Evolutionary conservation across 2,329 filamentous ascomycete species (phyloP), one percentile per base, ranked within the genome.

Genomic region (Aureobasidium lini): DNA sequence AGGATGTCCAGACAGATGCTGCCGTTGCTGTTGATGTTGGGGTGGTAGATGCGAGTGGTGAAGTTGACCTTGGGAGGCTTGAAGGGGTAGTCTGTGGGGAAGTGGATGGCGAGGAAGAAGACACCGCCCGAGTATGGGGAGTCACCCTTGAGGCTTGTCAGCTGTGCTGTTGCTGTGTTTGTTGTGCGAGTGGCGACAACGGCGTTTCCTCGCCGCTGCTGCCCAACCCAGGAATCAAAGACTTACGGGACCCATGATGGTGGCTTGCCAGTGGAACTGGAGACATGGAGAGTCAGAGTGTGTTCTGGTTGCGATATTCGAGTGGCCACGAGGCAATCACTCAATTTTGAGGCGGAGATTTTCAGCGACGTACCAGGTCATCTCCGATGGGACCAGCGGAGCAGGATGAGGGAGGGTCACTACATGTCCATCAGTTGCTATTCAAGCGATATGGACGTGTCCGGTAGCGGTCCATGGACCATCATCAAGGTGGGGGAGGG

Each of bases 21-120:
- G 77, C 94, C 94, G 77, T 97, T 97, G 68, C 90, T 95, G 86
- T 99, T 99, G 90, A 99, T 99, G 81, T 99, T 99, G 71, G 94
- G 94, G 81, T 99, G 94, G 77, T 99, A 99, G 81, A 99, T 97
- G 74, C 93, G 89, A 66, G 94, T 99, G 70, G 91, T 97, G 84
- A 99, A 99, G 88, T 96, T 96, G 79, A 99, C 92, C 85, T 99
- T 99, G 69, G 94, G 94, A 64, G 94, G 94, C 88, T 99, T 99
- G 84, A 99, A 99, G 43, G 94, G 94, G 79, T 99, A 99, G 83
- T 99, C 94, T 83, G 94, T 99, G 68, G 94, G 94, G 83, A 99
- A 97, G 80, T 96, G 91, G 73, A 99, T 99, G 68, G 89, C 87
- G 67, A 99, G 85, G 86, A 99, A 99, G 84, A 99, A 99, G 69